Evolutionary conservation across 176 grass and related monocot genomes (phyloP), one percentile per base, ranked within the genome.

Genomic region (Leersia perrieri): DNA sequence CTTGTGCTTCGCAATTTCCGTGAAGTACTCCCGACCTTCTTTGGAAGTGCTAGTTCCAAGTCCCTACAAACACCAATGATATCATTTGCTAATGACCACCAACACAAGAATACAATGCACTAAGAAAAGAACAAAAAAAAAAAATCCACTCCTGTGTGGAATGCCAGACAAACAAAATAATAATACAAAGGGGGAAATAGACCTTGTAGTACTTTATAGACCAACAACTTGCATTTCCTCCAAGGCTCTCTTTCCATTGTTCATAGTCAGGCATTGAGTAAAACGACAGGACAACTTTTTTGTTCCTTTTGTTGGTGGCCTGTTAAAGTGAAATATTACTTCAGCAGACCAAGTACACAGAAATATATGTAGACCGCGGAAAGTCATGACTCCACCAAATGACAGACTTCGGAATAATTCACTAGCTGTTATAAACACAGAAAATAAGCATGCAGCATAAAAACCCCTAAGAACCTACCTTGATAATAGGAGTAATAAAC

Each of bases 261-360:
- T 98, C 95, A 83, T 94, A 98, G 35, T 91, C 88, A 13, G 95
- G 95, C 85, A 98, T 98, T 16, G 95, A 91, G 64, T 91, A 98
- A 87, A 98, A 98, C 74, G 92, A 66, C 3, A 33, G 0, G 5
- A 68, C 88, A 74, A 14, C 14, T n/a, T 81, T 63, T 28, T 82
- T 63, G 27, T 33, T 82, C 68, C 33, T 90, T 44, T 60, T 88
- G 65, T 78, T 86, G 22, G 88, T 94, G 73, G 92, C 92, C 92
- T 97, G 83, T 7, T 77, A 5, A 90, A 71, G 18, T 13, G 11
- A 33, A 39, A 32, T 18, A 28, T 65, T 22, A 31, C 47, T 41
- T 20, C 20, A 42, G 34, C 18, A 3, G 67, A 16, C 5, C 7
- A 33, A 3, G 13, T 11, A 11, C n/a, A 29, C 10, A 22, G 14